Base-by-base conservation (phyloP, 2,329 filamentous ascomycete species). In the Paecilomyces sp. region DNA sequence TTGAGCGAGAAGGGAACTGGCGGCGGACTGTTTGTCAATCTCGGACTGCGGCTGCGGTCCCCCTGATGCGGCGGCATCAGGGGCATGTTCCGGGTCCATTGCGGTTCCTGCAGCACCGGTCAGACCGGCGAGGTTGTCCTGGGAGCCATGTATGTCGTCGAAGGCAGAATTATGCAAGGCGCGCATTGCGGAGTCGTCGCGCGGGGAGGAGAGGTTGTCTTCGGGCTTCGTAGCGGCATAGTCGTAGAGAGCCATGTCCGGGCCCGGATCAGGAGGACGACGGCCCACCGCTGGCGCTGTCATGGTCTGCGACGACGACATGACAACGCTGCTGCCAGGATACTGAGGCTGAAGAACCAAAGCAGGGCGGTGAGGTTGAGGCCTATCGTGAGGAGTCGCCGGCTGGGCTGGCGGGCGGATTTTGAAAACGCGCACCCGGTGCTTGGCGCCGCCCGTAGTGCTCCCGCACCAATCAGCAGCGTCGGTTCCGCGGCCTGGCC, bases 251-350 rank as follows among this genome's bases (percentile, higher is more conserved):
- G 74, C 72, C 71, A 71, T 72, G 63, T 75, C 71, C 62, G 71
- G 69, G 62, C 73, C 74, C 67, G 75, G 66, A 68, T 77, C 74
- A 65, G 72, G 73, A 68, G 76, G 75, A 67, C 72, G 72, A 74
- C 76, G 76, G 68, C 75, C 74, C 74, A 78, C 70, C 68, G 75
- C 72, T 72, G 76, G 75, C 74, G 76, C 75, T 70, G 74, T 76
- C 75, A 77, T 76, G 73, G 75, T 76, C 74, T 76, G 75, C 71
- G 75, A 77, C 66, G 71, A 74, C 72, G 75, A 77, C 75, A 77
- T 76, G 73, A 72, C 72, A 75, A 47, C 68, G 69, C 70, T 69
- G 65, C 61, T 66, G 67, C 63, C 64, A 60, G 59, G 58, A 64
- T 50, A 59, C 60, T 54, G 57, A 58, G 63, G 61, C 57, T 64